Evolutionary conservation across 441 rosid species (phyloP).

Genomic region (Pelargonium fulgidum): DNA sequence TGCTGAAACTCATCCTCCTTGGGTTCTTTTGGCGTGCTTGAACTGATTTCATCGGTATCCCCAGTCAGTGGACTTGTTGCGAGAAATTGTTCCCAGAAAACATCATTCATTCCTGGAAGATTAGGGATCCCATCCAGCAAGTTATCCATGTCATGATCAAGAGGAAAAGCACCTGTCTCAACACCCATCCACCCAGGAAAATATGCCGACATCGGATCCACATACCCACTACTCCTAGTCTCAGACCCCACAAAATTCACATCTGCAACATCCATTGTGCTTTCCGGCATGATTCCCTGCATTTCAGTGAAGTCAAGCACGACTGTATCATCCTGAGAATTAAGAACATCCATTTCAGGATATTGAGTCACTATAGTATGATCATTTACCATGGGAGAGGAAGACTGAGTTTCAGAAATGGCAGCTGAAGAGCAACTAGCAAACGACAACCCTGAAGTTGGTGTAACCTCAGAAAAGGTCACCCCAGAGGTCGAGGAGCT

Average conservation of each 20-base stretch:
- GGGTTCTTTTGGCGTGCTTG: conserved; percentile 31
- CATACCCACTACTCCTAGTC: conserved; percentile 31
- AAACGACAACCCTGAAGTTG: conserved; percentile 34
- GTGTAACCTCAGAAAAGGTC: conserved; percentile 44
- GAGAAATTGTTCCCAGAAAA: conserved; percentile 61
- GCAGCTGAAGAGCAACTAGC: conserved; percentile 22
- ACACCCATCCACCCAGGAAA: conserved; percentile 27
- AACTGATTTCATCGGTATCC: conserved; percentile 40
- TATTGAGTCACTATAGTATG: conserved; percentile 17
- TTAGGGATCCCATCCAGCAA: conserved; percentile 34
- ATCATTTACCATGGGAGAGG: conserved; percentile 21
- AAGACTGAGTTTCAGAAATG: conserved; percentile 29
- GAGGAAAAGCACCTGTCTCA: conserved; percentile 31
- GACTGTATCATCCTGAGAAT: conserved; percentile 26
- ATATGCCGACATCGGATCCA: conserved; percentile 32
- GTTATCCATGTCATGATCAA: conserved; percentile 28
- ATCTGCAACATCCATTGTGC: conserved; percentile 27
- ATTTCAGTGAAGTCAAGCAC: conserved; percentile 23
- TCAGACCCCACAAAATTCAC: conserved; percentile 29
- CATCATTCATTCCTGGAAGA: conserved; percentile 44
- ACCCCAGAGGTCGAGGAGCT: conserved; percentile 39
- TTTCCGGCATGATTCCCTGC: conserved; percentile 26
- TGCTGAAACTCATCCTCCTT: conserved; percentile 30
- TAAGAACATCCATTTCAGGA: conserved; percentile 19
- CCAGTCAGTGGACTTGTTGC: conserved; percentile 29